These are phyloP conservation scores for Mimosa bimucronata DNA, from an alignment of 306 rosid species.

Conservation along the genomic window DNA sequence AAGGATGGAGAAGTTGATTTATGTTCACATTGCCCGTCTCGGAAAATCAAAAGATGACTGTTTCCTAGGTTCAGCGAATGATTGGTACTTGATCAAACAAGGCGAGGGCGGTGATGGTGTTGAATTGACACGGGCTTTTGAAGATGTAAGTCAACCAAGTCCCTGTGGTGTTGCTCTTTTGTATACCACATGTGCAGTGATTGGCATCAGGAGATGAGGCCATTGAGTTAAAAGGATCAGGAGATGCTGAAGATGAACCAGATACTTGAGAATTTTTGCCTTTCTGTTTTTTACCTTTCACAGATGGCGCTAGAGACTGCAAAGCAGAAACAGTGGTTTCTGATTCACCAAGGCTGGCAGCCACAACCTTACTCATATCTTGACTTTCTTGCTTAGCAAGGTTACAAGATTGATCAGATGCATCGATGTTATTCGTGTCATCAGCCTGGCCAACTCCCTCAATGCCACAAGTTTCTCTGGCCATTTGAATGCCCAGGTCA, in stretches of 20 bases:
- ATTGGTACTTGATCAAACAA: too few species aligned
- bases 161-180: too few species aligned
- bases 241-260: slow-evolving; percentile 51
- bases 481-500: slow-evolving; percentile 65
- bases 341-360: slow-evolving; percentile 46
- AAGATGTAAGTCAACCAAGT: too few species aligned
- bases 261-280: slow-evolving; percentile 58
- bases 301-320: slow-evolving; percentile 52
- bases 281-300: slow-evolving; percentile 61
- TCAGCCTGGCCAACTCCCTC: slow-evolving; percentile 48
- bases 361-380: slow-evolving; percentile 45
- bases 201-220: slow-evolving; percentile 40
- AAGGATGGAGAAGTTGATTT: too few species aligned
- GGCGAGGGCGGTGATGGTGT: too few species aligned
- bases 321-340: slow-evolving; percentile 43
- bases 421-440: slow-evolving; percentile 36
- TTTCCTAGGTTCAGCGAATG: too few species aligned
- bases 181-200: too few species aligned
- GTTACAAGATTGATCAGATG: slow-evolving; percentile 37
- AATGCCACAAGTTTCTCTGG: slow-evolving; percentile 52
- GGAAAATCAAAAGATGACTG: too few species aligned
- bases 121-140: too few species aligned
- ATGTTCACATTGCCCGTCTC: too few species aligned
- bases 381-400: slow-evolving; percentile 48
- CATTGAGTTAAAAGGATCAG: slow-evolving; percentile 52